phyloP scores from a whole-genome alignment of 345 rosid species.

The Pseudoturritis turrita region DNA sequence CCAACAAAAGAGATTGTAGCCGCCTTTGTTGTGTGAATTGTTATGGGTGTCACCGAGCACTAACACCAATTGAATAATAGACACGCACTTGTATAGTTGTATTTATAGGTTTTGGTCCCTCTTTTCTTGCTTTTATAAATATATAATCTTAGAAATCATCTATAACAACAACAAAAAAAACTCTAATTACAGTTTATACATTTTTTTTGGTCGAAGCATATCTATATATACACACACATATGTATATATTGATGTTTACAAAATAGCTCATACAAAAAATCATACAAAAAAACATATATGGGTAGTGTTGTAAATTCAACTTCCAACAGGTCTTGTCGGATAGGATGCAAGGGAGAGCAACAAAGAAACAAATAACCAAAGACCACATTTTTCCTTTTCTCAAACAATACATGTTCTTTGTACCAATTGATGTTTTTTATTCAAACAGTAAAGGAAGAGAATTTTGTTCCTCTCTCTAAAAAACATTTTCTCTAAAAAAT shows the following conservation, averaged over 20 bases:
- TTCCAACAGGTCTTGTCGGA: constrained; percentile 23
- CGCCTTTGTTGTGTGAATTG: constrained; percentile 23
- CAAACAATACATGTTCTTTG: constrained; percentile 29
- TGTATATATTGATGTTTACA: too few species aligned
- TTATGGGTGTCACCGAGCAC: constrained; percentile 19
- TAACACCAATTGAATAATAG: background rate
- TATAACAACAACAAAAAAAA: too few species aligned
- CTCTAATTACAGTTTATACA: too few species aligned
- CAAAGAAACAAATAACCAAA: constrained; percentile 7
- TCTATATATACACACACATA: too few species aligned
- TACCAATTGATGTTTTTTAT: constrained; percentile 18
- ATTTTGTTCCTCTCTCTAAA: too few species aligned
- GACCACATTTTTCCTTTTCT: background rate
- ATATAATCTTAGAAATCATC: too few species aligned
- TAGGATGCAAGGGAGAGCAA: constrained; percentile 6
- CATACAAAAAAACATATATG: constrained; percentile 12
- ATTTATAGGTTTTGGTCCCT: background rate
- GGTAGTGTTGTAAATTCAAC: constrained; percentile 16
- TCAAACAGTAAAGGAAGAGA: too few species aligned
- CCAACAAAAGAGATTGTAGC: constrained; percentile 16
- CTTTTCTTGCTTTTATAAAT: background rate
- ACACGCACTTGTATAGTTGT: background rate
- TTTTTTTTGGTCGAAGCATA: too few species aligned
- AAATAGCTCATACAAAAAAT: background rate
- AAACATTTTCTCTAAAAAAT: too few species aligned